phyloP scores from a whole-genome alignment of 2,329 filamentous ascomycete genomes.

The Ophiocordyceps camponoti-floridani region DNA sequence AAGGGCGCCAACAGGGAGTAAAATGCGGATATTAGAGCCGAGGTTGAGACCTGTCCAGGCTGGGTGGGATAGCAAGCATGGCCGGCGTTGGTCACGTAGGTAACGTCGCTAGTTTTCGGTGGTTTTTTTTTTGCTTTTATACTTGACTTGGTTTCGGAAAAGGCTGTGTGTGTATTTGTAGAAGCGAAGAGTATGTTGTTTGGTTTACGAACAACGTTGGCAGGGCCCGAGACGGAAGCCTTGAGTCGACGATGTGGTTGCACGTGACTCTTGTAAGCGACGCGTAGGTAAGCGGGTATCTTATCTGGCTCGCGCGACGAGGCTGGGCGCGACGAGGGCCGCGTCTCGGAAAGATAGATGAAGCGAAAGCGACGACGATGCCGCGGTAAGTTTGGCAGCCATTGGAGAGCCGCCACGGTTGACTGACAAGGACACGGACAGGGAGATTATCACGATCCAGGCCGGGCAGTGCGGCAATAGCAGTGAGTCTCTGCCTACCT shows the following conservation, averaged over 20 bases:
- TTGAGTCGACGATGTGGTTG: no score
- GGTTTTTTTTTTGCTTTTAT: background rate
- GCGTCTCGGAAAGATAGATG: background rate
- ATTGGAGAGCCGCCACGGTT: background rate
- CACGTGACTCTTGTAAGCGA: no score
- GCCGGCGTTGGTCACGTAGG: constrained; percentile 1
- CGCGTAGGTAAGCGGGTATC: no score
- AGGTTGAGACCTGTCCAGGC: background rate
- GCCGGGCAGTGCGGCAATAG: constrained; percentile 99
- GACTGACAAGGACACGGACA: constrained; percentile 17
- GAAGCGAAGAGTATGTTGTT: background rate
- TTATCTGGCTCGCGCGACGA: background rate
- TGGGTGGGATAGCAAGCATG: background rate
- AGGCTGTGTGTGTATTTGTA: background rate
- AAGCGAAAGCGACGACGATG: constrained; percentile 6
- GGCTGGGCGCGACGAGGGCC: background rate
- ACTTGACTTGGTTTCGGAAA: no score
- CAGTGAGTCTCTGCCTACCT: constrained; percentile 45
- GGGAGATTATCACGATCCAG: constrained; percentile 98
- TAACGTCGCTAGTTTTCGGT: background rate
- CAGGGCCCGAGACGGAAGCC: background rate
- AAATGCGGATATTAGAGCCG: constrained; percentile 1
- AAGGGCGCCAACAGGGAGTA: constrained; percentile 38
- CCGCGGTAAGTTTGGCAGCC: constrained; percentile 6
- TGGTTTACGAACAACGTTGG: background rate